Evolutionary conservation across 345 rosid genomes (phyloP), one percentile per base, ranked within the genome.

Genomic region (Durio zibethinus): DNA sequence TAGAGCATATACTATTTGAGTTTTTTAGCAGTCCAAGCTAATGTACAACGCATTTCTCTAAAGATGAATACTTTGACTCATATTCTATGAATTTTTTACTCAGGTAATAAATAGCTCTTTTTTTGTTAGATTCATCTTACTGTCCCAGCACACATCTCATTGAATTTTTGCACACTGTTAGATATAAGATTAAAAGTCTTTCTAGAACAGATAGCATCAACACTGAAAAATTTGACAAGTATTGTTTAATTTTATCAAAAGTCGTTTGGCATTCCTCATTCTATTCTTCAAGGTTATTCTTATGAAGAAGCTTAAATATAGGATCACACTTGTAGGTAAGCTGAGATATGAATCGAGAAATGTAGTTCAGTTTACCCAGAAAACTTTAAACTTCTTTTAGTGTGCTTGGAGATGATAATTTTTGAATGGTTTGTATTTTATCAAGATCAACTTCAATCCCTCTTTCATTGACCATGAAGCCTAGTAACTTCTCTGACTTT

Each of bases 11-110:
- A 78, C 4, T 74, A 50, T 0, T 72, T n/a, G 3, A 76, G 20
- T 0, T 42, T 7, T 0, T 62, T 48, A 0, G 68, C 7, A 0
- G 11, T 14, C 77, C 79, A 82, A 0, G 50, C 48, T 2, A 78
- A 18, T 7, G 74, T 56, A 31, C 50, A 71, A 78, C 69, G 78
- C 1, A 10, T 38, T 47, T 61, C 9, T 82, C 70, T 0, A 62
- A 4, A 0, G 1, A 8, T 0, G 42, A 27, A 38, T 52, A 79
- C 0, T 10, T 16, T 0, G 52, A 11, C 7, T 71, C 70, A 25
- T 1, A 78, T 0, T 78, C 69, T 0, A 0, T 59, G 3, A 78
- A 29, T 15, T 61, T 82, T 31, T 68, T 43, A 4, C 66, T 78
- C 12, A 68, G 3, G 4, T 42, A 67, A 12, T 74, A 78, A 0